A percentile compares a stretch with the other conserved stretches of the same genome.
Evolutionary conservation across 225 moss, liverwort and hornwort species (phyloP).

Genomic region (Asterella californica): DNA sequence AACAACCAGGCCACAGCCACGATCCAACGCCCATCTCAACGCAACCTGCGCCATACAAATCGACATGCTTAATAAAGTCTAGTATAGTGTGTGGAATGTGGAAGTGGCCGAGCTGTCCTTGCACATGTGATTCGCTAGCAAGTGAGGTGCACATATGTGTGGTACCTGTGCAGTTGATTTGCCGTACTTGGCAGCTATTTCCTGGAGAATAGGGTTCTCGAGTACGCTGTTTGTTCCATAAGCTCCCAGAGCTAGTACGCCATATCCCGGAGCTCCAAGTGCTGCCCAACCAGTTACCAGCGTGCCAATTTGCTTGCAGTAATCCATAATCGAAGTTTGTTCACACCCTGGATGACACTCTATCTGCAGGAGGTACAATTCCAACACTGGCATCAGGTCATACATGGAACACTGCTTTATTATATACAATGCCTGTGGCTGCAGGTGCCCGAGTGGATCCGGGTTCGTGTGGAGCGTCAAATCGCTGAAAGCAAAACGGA

Average conservation of each 20-base stretch:
- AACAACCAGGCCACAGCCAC: slow-evolving; percentile 31
- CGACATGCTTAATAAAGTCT: neutral
- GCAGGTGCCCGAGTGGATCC: too few species aligned
- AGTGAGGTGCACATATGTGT: too few species aligned
- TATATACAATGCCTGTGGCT: neutral
- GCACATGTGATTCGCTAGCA: neutral
- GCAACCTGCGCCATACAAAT: slow-evolving; percentile 30
- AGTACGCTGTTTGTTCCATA: slow-evolving; percentile 20
- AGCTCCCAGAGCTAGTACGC: neutral
- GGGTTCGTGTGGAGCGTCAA: too few species aligned
- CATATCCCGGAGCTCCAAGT: slow-evolving; percentile 38
- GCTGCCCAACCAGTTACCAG: slow-evolving; percentile 38
- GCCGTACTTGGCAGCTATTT: slow-evolving; percentile 39
- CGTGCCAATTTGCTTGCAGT: slow-evolving; percentile 29
- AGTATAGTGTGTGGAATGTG: too few species aligned
- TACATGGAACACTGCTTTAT: neutral
- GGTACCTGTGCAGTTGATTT: slow-evolving; percentile 47
- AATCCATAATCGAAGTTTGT: slow-evolving; percentile 25
- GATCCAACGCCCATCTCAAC: slow-evolving; percentile 39
- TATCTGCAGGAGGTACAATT: slow-evolving; percentile 14
- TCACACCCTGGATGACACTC: slow-evolving; percentile 33
- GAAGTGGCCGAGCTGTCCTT: neutral
- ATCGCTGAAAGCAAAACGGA: too few species aligned
- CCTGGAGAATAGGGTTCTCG: slow-evolving; percentile 20
- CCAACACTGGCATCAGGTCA: neutral